Base-by-base conservation (phyloP, 257 asterid species). In the Solanum appendiculatum region DNA sequence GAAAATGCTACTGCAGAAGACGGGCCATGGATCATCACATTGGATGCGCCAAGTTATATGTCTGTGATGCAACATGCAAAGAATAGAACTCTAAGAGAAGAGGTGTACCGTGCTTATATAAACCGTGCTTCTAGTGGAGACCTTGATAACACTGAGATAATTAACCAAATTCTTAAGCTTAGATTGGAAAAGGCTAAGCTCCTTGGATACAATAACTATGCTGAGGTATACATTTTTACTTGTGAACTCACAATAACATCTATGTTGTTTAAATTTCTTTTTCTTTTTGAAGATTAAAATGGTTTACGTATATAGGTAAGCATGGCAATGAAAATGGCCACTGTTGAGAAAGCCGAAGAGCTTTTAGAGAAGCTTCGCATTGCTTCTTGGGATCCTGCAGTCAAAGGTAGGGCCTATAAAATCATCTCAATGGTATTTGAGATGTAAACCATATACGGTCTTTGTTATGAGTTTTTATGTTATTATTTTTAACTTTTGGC, bases 261-360 rank as follows among this genome's bases (percentile, higher is more conserved):
- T 73, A 73, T 21, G 82, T 33, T 21, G 82, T 73, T 73, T 36
- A 73, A 36, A 36, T 73, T 72, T 37, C 51, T 21, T 37, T 69
- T 70, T 39, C 31, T 11, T 73, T 73, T 36, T 73, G 81, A 73
- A 73, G 46, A 73, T 36, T 73, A 37, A 36, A 73, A 73, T 73
- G 27, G 51, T 73, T 36, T 73, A 36, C n/a, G 51, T 89, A 44
- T 70, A 75, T 92, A 97, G 99, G 95, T 97, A 66, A 97, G 99
- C 91, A 97, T 94, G 98, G 97, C 98, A 54, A 91, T 93, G 88
- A 96, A 96, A 93, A 96, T 96, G 99, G 99, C 99, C 27, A 96
- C 98, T 83, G 93, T 92, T 86, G 95, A 93, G 39, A 94, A 94
- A 90, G 99, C 97, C 66, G 93, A 87, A 91, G 98, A 95, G 89